phyloP scores from a whole-genome alignment of 352 stramenopile genomes.

The Aphanomyces invadans region DNA sequence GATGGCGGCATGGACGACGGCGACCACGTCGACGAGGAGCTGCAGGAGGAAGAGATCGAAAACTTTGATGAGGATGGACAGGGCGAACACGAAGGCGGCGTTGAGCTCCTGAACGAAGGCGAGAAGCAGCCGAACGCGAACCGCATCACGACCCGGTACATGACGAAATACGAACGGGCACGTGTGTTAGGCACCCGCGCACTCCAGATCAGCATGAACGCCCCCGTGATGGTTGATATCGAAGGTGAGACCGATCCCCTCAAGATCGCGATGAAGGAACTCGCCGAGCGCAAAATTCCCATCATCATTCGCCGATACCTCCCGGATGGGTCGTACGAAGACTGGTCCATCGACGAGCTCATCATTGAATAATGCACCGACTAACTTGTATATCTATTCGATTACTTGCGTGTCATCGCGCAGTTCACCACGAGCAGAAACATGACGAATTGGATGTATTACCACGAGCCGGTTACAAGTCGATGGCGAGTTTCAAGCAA shows the following conservation, averaged over 20 bases:
- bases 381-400: conserved; percentile 12
- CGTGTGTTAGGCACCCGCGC: conserved; percentile 96
- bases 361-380: conserved; percentile 91
- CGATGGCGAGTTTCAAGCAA: too few relatives aligned
- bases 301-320: conserved; percentile 99
- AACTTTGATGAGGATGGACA: conserved; percentile 44
- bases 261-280: conserved; percentile 99
- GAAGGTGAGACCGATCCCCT: conserved; percentile 98
- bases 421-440: too few relatives aligned
- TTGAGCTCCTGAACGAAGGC: conserved; percentile 76
- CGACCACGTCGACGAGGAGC: conserved; percentile 59
- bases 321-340: conserved; percentile 98
- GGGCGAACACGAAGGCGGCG: conserved; percentile 46
- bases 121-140: conserved; percentile 81
- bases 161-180: conserved; percentile 99
- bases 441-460: too few relatives aligned
- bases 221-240: conserved; percentile 93
- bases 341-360: conserved; percentile 99
- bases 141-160: conserved; percentile 96
- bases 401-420: background rate
- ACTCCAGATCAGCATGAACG: conserved; percentile 99
- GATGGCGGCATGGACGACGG: conserved; percentile 60
- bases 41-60: conserved; percentile 66
- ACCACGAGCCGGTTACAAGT: too few relatives aligned
- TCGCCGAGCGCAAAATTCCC: conserved; percentile 98